phyloP scores from a whole-genome alignment of 2,329 filamentous ascomycete species.

The Trichophyton schoenleinii region DNA sequence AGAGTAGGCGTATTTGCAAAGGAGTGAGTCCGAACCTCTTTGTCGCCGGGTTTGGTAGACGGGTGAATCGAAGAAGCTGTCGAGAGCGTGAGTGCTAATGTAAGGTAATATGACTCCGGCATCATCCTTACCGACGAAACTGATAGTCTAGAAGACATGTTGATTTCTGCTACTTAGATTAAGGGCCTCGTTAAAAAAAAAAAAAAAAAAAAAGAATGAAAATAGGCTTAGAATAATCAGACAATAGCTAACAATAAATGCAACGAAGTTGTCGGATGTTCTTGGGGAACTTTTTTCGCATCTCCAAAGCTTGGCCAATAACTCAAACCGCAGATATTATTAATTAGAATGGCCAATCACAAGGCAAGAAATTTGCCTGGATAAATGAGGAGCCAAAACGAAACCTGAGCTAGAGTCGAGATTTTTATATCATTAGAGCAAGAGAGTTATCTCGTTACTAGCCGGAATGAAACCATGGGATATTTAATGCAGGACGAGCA shows the following conservation, averaged over 20 bases:
- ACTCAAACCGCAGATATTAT: background rate
- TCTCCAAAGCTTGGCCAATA: background rate
- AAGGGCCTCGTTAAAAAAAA: background rate
- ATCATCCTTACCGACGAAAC: background rate
- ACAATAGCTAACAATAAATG: background rate
- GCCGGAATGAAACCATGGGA: slow-evolving; percentile 17
- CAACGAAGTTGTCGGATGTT: background rate
- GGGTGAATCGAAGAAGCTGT: slow-evolving; percentile 6
- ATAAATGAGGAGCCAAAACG: too few species aligned
- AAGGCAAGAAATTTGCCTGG: background rate
- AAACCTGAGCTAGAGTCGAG: too few species aligned
- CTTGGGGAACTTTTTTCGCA: background rate
- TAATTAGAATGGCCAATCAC: background rate
- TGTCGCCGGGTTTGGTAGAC: background rate
- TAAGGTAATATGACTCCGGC: too few species aligned
- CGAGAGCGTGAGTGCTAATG: background rate
- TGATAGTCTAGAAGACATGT: background rate
- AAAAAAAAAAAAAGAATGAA: background rate
- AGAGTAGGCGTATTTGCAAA: slow-evolving; percentile 44
- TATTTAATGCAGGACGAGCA: slow-evolving; percentile 22
- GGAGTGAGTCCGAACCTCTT: slow-evolving; percentile 3
- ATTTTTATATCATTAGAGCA: too few species aligned
- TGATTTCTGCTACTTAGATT: background rate
- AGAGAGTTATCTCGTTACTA: too few species aligned
- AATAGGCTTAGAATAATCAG: background rate